A percentile compares a stretch with the other conserved stretches of the same genome.
Evolutionary conservation across 208 protist species (phyloP).

Genomic region (Angomonas deanei): DNA sequence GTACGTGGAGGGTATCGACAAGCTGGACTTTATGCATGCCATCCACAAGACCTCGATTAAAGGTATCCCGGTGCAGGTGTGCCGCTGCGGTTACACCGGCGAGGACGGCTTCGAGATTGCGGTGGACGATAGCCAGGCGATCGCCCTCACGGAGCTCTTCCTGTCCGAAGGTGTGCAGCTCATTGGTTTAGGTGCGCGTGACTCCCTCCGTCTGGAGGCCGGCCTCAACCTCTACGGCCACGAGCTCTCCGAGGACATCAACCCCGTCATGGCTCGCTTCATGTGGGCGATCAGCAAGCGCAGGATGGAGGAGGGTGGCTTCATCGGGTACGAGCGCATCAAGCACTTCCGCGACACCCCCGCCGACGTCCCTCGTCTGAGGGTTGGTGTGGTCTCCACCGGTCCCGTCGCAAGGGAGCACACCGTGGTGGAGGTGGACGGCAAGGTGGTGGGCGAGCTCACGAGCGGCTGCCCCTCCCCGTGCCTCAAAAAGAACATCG

Average conservation of each 20-base stretch:
- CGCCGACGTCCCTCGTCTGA: slow-evolving; percentile 50
- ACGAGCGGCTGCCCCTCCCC: slow-evolving; percentile 90
- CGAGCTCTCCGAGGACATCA: slow-evolving; percentile 93
- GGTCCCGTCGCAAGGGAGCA: slow-evolving; percentile 89
- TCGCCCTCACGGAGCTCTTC: slow-evolving; percentile 52
- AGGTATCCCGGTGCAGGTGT: slow-evolving; percentile 48
- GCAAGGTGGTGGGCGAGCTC: slow-evolving; percentile 81
- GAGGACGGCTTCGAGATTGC: slow-evolving; percentile 99
- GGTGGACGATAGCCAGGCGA: slow-evolving; percentile 32
- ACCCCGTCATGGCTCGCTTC: slow-evolving; percentile 92
- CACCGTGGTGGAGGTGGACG: slow-evolving; percentile 55
- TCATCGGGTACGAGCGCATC: slow-evolving; percentile 90
- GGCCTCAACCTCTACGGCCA: slow-evolving; percentile 98
- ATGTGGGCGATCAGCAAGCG: slow-evolving; percentile 95
- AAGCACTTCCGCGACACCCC: slow-evolving; percentile 33
- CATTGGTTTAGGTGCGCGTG: slow-evolving; percentile 92
- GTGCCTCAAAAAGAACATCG: slow-evolving; percentile 85
- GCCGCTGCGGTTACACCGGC: slow-evolving; percentile 97
- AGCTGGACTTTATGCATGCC: slow-evolving; percentile 84
- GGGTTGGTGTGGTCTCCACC: slow-evolving; percentile 87
- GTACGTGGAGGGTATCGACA: slow-evolving; percentile 20
- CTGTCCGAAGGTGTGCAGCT: slow-evolving; percentile 40
- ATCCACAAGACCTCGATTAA: slow-evolving; percentile 34
- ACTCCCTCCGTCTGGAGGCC: slow-evolving; percentile 95
- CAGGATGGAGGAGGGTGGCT: slow-evolving; percentile 89